Percentiles rank a stretch among this genome's conserved stretches.
Evolutionary conservation across 1,139 yeast species (phyloP).

Genomic region (Kodamaea derodonti): DNA sequence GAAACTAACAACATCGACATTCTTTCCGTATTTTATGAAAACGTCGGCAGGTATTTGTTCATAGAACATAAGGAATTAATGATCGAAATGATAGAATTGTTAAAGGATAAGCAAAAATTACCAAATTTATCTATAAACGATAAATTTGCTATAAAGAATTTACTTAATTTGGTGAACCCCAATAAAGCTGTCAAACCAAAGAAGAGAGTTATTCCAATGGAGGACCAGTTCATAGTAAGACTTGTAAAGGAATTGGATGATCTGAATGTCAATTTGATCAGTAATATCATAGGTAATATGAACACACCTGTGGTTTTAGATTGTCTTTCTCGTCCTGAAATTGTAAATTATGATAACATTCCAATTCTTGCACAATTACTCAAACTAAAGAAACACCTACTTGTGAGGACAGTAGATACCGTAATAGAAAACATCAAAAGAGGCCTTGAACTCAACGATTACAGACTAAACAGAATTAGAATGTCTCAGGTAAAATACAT

Average conservation of each 20-base stretch:
- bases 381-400: slow-evolving; percentile 34
- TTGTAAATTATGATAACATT: slow-evolving; percentile 55
- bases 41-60: slow-evolving; percentile 59
- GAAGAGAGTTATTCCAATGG: slow-evolving; percentile 15
- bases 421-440: slow-evolving; percentile 57
- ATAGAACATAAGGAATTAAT: slow-evolving; percentile 58
- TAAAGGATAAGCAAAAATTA: slow-evolving; percentile 50
- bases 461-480: slow-evolving; percentile 56
- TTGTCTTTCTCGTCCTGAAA: slow-evolving; percentile 60
- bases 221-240: slow-evolving; percentile 43
- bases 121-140: slow-evolving; percentile 48
- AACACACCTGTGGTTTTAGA: slow-evolving; percentile 33
- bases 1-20: slow-evolving; percentile 60
- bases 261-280: slow-evolving; percentile 31
- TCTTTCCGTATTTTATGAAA: slow-evolving; percentile 63
- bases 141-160: slow-evolving; percentile 56
- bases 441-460: slow-evolving; percentile 67
- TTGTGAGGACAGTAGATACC: slow-evolving; percentile 55
- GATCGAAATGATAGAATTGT: slow-evolving; percentile 57
- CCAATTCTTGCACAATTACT: slow-evolving; percentile 49
- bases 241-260: slow-evolving; percentile 51
- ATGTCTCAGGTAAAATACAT: slow-evolving; percentile 60
- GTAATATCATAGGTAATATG: slow-evolving; percentile 27
- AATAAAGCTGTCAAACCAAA: slow-evolving; percentile 3
- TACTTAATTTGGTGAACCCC: slow-evolving; percentile 55